These are phyloP conservation scores for Ophiostoma perfectum DNA, from an alignment of 2,329 filamentous ascomycete species.

Conservation along the genomic window DNA sequence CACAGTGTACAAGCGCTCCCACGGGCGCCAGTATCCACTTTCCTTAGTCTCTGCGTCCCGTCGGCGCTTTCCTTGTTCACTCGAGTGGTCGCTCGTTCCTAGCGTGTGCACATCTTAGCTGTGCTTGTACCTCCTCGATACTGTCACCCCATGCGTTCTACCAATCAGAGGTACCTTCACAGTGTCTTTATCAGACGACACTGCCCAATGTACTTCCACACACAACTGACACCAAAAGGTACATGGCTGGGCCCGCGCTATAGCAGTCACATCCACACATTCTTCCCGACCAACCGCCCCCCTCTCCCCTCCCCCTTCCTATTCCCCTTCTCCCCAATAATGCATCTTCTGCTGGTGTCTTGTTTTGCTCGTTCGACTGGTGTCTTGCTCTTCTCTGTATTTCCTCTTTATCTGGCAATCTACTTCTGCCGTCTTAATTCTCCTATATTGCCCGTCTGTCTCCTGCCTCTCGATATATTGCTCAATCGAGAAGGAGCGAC, in stretches of 20 bases:
- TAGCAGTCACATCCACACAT: not conserved
- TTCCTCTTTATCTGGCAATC: not conserved
- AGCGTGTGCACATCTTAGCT: not conserved
- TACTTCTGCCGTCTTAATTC: not conserved
- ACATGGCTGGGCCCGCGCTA: not conserved
- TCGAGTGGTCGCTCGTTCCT: not conserved
- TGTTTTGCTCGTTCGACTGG: not conserved
- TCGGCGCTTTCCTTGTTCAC: slow-evolving; percentile 7
- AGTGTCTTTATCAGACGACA: not conserved
- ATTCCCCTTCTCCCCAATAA: slow-evolving; percentile 6
- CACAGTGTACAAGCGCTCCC: slow-evolving; percentile 1
- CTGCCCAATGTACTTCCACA: not conserved
- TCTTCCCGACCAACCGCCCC: slow-evolving; percentile 7
- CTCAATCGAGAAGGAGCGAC: slow-evolving; percentile 4
- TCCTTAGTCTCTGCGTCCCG: slow-evolving; percentile 5
- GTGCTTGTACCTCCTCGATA: not conserved
- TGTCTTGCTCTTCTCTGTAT: not conserved
- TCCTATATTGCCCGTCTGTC: not conserved
- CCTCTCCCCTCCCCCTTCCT: not conserved
- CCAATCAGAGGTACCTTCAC: not conserved
- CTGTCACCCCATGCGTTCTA: not conserved
- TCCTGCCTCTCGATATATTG: not conserved
- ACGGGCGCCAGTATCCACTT: not conserved
- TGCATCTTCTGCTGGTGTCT: not conserved
- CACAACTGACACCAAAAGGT: not conserved